Base-by-base conservation (phyloP, 2,329 filamentous ascomycete species). In the Pseudofabraea citricarpa region DNA sequence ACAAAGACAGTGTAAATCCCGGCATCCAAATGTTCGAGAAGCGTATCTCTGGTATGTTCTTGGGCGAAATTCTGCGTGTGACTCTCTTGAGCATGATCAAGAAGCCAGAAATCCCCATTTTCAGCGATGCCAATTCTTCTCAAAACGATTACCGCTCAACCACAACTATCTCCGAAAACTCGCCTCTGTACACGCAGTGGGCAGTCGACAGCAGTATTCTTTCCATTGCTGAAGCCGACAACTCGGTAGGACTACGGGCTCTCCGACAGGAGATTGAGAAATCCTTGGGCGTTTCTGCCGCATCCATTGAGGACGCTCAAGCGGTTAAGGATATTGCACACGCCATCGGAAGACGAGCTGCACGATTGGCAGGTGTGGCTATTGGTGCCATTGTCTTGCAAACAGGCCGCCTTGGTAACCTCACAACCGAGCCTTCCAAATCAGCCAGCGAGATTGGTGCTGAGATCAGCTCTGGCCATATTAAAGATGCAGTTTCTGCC, bases 1-100 rank as follows among this genome's bases (percentile, higher is more conserved):
- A 98, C 65, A 70, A 72, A 44, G 80, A 84, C 47, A 93, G 85
- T 52, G 81, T 88, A 56, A 97, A 98, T 66, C 91, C 90, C 0
- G 93, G 93, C 20, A 81, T 95, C 49, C 93, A 98, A 63, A 95
- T 97, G 87, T 98, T 97, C 61, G 93, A 98, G 72, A 98, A 98
- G 76, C 86, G 91, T 37, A 85, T 98, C 13, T 95, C 90, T 1
- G 93, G 93, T 63, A 97, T 98, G 91, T 98, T 97, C 70, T 68
- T 98, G 38, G 93, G 93, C 43, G 93, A 98, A 65, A 90, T 97
- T 50, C 75, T 96, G 43, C 85, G 93, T 43, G 75, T 88, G 35
- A 82, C 83, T 13, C 70, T 96, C 18, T 64, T 93, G 40, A 74
- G 81, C 45, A 76, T 96, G 62, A 71, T 90, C 58, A 76, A 85